Evolutionary conservation across 371 early-diverging fungal genomes (phyloP).

Genomic region (Chytridium lagenaria): DNA sequence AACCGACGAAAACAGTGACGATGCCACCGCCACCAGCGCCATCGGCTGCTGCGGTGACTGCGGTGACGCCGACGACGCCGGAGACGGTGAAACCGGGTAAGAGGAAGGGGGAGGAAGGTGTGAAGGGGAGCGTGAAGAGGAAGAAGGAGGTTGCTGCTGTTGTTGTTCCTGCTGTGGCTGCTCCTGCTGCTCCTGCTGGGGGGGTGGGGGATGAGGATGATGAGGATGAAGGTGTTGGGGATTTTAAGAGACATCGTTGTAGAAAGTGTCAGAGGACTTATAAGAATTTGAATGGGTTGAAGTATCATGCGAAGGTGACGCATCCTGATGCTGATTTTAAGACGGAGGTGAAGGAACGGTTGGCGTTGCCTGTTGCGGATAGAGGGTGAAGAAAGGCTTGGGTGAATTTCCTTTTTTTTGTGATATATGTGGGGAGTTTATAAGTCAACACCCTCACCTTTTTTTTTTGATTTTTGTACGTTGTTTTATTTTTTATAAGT

Average conservation of each 20-base stretch:
- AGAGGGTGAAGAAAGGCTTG: background rate
- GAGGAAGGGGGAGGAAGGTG: background rate
- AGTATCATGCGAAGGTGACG: constrained; percentile 50
- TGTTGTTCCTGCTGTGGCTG: too few relatives aligned
- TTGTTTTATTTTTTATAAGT: constrained; percentile 28
- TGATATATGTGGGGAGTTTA: constrained; percentile 14
- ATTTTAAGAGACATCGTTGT: constrained; percentile 21
- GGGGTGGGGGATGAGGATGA: constrained; percentile 25
- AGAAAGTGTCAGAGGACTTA: constrained; percentile 45
- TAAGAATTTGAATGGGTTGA: constrained; percentile 55
- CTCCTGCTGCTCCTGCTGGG: too few relatives aligned
- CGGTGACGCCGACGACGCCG: background rate
- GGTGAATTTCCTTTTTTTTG: background rate
- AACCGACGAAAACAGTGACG: too few relatives aligned
- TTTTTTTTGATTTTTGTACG: constrained; percentile 33
- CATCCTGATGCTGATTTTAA: constrained; percentile 48
- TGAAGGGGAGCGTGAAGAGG: background rate
- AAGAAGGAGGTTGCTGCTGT: constrained; percentile 8
- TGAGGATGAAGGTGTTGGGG: background rate
- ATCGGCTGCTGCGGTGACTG: background rate
- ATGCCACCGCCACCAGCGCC: background rate
- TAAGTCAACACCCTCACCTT: constrained; percentile 27
- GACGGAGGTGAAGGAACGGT: constrained; percentile 38
- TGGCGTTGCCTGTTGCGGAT: background rate
- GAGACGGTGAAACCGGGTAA: background rate